phyloP scores from a whole-genome alignment of 2,329 filamentous ascomycete species.

The Cercospora sp. region DNA sequence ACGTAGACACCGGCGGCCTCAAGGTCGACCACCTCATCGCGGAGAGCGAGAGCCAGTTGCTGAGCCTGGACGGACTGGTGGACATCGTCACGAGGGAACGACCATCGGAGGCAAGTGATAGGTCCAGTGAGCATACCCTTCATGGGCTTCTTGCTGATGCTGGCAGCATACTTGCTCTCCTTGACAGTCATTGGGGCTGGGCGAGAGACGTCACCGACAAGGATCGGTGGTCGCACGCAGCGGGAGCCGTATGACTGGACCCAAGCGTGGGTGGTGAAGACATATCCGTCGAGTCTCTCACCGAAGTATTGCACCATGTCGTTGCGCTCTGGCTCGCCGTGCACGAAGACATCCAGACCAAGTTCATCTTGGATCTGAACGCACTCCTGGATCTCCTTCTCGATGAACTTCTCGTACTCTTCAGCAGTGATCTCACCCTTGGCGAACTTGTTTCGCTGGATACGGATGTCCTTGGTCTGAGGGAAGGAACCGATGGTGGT shows the following conservation, averaged over 20 bases:
- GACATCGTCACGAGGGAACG: slow-evolving; percentile 98
- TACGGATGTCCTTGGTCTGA: slow-evolving; percentile 97
- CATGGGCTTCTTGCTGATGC: slow-evolving; percentile 97
- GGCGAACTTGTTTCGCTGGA: slow-evolving; percentile 96
- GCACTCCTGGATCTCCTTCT: slow-evolving; percentile 95
- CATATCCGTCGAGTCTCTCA: slow-evolving; percentile 93
- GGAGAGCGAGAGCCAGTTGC: slow-evolving; percentile 96
- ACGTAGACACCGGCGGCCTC: slow-evolving; percentile 95
- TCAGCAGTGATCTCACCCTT: slow-evolving; percentile 92
- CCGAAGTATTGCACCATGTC: slow-evolving; percentile 99
- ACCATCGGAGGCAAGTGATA: slow-evolving; percentile 98
- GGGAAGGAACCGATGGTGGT: slow-evolving; percentile 99
- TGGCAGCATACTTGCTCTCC: slow-evolving; percentile 98
- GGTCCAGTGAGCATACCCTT: slow-evolving; percentile 99
- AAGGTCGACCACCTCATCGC: slow-evolving; percentile 96
- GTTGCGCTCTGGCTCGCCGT: slow-evolving; percentile 99
- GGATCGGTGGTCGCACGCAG: slow-evolving; percentile 96
- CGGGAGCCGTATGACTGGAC: slow-evolving; percentile 98
- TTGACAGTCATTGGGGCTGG: slow-evolving; percentile 98
- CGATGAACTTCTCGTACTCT: slow-evolving; percentile 98
- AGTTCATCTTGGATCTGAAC: slow-evolving; percentile 98
- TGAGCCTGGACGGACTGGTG: slow-evolving; percentile 99
- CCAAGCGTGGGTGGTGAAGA: slow-evolving; percentile 99
- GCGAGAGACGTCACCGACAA: slow-evolving; percentile 97
- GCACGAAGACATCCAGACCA: slow-evolving; percentile 92